Evolutionary conservation across 164 flowering plant genomes (phyloP), one percentile per base, ranked within the genome.

Genomic region (Piper betle): DNA sequence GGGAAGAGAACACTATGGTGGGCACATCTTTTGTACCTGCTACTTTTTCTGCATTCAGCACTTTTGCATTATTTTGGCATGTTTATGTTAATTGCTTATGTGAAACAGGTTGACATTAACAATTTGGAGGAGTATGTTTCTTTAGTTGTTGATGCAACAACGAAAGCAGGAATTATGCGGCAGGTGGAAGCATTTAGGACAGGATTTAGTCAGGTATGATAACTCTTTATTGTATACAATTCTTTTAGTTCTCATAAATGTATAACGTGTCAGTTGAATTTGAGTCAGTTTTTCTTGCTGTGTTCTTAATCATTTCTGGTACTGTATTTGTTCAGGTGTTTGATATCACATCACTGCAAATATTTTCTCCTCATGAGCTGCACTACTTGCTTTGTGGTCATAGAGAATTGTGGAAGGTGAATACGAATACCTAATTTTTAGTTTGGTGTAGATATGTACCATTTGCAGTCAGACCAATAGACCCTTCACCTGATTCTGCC

Each of bases 341-440:
- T 71, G 99, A 93, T 78, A 79, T 93, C 54, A 72, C 91, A 64
- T 73, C 96, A 38, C 70, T 93, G 40, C 97, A 88, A 82, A 90
- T 93, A 63, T 94, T 94, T 68, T 81, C 91, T 55, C 90, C 97
- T 40, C 57, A 69, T 62, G 99, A 94, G 68, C 77, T 94, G 76
- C 97, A 94, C 68, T 79, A 83, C 72, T 76, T 94, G 71, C 88
- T 94, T 41, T 94, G 99, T 75, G 99, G 99, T 25, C 91, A 93
- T 25, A 74, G 88, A 81, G 97, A 94, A 71, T 55, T 91, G 75
- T 94, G 99, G 99, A 77, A 88, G 96, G 99, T 93, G 75, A 61
- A 0, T 66, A n/a, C 18, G 2, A 25, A 25, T 10, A 5, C 50
- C 50, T 46, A 46, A 46, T 10, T 46, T 12, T 46, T 10, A 46